These are phyloP conservation scores for Pseudogymnoascus sp. DNA, from an alignment of 2,329 filamentous ascomycete genomes.

Conservation along the genomic window DNA sequence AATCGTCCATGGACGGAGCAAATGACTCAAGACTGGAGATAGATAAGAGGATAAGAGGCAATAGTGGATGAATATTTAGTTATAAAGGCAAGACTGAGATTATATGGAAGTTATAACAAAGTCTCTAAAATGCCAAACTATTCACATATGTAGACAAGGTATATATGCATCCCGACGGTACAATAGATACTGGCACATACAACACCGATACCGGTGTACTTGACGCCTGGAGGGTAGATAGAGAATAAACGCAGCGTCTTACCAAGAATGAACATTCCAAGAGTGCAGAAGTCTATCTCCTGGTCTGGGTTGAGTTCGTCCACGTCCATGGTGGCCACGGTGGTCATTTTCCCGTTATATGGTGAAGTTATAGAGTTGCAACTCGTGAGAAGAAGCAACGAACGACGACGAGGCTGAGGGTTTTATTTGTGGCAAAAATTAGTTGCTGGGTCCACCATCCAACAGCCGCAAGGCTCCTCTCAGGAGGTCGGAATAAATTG, in stretches of 20 bases:
- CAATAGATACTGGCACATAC: not conserved
- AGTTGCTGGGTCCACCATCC: not conserved
- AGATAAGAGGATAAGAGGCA: not conserved
- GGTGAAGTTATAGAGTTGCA: not conserved
- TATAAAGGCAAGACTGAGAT: not conserved
- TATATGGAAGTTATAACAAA: not conserved
- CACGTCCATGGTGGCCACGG: slow-evolving; percentile 22
- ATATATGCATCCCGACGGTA: not conserved
- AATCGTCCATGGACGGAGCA: not conserved
- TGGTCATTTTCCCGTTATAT: slow-evolving; percentile 19
- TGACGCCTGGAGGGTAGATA: not conserved
- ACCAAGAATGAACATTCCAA: slow-evolving; percentile 71
- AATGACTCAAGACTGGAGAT: not conserved
- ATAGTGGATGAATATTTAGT: not conserved
- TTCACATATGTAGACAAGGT: not conserved
- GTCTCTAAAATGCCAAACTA: not conserved
- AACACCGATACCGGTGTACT: not conserved
- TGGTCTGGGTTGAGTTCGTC: slow-evolving; percentile 22
- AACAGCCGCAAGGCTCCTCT: not conserved
- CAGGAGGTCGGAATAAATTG: not conserved
- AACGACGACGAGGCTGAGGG: not conserved
- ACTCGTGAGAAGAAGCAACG: not conserved
- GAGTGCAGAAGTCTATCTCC: slow-evolving; percentile 56
- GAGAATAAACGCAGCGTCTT: slow-evolving; percentile 22
- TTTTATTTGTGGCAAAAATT: slow-evolving; percentile 3